Conservation (phyloP, 179 eudicot genomes). For the Nepenthes alata region DNA sequence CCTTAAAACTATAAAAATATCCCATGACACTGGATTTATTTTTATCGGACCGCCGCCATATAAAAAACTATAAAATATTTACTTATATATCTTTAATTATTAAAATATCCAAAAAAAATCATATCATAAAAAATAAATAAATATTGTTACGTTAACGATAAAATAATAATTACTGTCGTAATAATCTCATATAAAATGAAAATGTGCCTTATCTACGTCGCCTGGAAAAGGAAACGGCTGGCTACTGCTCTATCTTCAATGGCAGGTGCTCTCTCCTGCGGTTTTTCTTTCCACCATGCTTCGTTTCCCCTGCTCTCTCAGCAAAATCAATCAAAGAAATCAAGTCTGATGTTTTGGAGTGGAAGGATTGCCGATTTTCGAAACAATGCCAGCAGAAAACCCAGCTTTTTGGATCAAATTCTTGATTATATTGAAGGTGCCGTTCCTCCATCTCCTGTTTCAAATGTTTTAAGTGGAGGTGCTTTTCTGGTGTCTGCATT, state of each 20-base stretch:
- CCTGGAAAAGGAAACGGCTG: no score
- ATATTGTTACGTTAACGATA: no score
- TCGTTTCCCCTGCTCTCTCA: conserved; percentile 6
- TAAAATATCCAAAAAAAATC: no score
- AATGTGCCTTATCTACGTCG: no score
- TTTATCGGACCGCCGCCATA: no score
- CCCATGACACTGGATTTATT: no score
- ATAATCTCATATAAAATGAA: no score
- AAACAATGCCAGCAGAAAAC: conserved; percentile 44
- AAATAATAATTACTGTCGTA: no score
- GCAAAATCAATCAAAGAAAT: conserved; percentile 6
- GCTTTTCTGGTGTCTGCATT: background rate
- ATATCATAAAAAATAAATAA: no score
- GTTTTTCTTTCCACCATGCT: conserved; percentile 20
- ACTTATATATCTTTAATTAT: no score
- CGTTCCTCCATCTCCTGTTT: background rate
- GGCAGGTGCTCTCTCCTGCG: conserved; percentile 22
- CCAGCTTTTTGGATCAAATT: conserved; percentile 63
- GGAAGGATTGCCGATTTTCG: conserved; percentile 1
- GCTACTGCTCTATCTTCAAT: conserved; percentile 3
- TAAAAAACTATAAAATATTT: no score
- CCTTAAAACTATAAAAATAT: no score
- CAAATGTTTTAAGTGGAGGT: background rate
- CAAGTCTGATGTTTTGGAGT: background rate
- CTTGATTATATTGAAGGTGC: conserved; percentile 93